phyloP scores from a whole-genome alignment of 495 filamentous ascomycete genomes.

The Aspergillus bridgeri region DNA sequence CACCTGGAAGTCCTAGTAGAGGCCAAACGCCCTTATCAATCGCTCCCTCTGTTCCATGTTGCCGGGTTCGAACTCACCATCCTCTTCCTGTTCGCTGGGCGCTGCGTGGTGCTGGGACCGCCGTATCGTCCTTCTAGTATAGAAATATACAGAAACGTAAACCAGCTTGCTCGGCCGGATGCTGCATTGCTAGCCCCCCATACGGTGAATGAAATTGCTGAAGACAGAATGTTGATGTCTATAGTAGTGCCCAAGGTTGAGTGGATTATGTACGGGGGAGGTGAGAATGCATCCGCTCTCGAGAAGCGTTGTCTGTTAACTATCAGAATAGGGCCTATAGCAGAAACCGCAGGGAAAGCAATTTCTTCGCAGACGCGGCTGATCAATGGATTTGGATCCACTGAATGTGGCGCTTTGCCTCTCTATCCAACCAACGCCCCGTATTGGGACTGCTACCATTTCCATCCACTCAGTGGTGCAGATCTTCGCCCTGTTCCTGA shows the following conservation, averaged over 20 bases:
- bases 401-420: constrained; percentile 34
- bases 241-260: constrained; percentile 8
- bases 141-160: constrained; percentile 1
- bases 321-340: constrained; percentile 1
- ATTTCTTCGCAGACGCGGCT: constrained; percentile 19
- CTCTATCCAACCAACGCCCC: constrained; percentile 31
- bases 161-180: neutral
- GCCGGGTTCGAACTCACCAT: constrained; percentile 1
- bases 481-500: constrained; percentile 20
- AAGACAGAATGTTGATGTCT: constrained; percentile 8
- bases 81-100: constrained; percentile 4
- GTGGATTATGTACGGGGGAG: constrained; percentile 16
- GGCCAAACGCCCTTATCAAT: neutral
- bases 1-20: neutral
- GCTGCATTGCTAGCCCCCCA: constrained; percentile 14
- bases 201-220: constrained; percentile 14
- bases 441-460: constrained; percentile 46
- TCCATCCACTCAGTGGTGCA: constrained; percentile 41
- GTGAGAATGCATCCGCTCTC: neutral
- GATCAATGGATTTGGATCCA: constrained; percentile 19
- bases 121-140: constrained; percentile 6
- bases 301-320: neutral
- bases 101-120: neutral
- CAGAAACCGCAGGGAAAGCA: constrained; percentile 14
- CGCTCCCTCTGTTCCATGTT: constrained; percentile 16